These are phyloP conservation scores for Mycena leptocephala DNA, from an alignment of 768 basidiomycete species.

Conservation along the genomic window DNA sequence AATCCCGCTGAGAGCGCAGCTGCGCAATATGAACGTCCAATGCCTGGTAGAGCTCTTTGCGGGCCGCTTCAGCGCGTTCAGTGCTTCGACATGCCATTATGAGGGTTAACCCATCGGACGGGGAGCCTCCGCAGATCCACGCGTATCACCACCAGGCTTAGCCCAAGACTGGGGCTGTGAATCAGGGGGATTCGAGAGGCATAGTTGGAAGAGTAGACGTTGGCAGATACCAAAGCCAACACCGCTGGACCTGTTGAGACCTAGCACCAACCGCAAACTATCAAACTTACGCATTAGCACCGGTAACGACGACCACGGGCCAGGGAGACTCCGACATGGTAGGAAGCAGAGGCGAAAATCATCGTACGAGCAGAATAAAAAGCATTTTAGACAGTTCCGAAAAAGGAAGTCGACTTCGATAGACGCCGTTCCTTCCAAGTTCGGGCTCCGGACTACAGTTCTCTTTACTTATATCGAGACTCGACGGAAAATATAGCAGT, in stretches of 20 bases:
- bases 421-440: no score
- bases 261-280: background rate
- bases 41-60: slow-evolving; percentile 64
- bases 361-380: no score
- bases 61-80: slow-evolving; percentile 75
- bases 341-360: slow-evolving; percentile 7
- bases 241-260: slow-evolving; percentile 65
- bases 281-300: slow-evolving; percentile 76
- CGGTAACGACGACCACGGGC: slow-evolving; percentile 78
- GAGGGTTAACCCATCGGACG: slow-evolving; percentile 72
- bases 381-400: background rate
- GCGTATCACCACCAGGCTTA: slow-evolving; percentile 40
- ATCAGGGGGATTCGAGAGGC: slow-evolving; percentile 66
- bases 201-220: slow-evolving; percentile 81
- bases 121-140: slow-evolving; percentile 26
- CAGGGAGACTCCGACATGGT: slow-evolving; percentile 51
- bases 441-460: no score
- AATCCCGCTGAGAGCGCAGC: slow-evolving; percentile 51
- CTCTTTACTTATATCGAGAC: no score
- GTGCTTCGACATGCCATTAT: slow-evolving; percentile 86
- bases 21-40: slow-evolving; percentile 70
- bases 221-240: slow-evolving; percentile 90
- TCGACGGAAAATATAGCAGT: no score
- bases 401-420: no score
- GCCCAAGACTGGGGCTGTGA: slow-evolving; percentile 62